Evolutionary conservation across 257 asterid genomes (phyloP), one percentile per base, ranked within the genome.

Genomic region (Salvia hispanica): DNA sequence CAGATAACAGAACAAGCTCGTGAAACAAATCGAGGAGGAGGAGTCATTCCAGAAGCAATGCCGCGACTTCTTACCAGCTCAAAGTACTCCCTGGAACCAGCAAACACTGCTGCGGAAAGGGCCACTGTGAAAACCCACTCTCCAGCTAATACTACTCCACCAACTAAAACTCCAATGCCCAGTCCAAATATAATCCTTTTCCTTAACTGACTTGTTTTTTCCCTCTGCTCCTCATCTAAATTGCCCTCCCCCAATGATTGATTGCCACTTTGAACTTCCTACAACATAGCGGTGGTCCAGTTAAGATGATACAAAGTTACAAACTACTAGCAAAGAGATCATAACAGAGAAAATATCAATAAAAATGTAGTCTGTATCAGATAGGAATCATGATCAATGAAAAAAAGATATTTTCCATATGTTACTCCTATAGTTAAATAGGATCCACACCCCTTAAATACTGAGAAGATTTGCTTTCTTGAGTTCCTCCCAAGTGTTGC

Each of bases 41-140:
- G 96, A 63, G 99, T 85, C 96, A 91, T 91, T 77, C 99, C 99
- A 78, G 86, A 79, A 62, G 96, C 86, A 72, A 88, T 91, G 73
- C 97, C 98, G 37, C 85, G 95, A 64, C 99, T 91, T 78, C 99
- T 83, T 65, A 94, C 96, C 72, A 91, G 90, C 81, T 87, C 99
- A 86, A 94, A 91, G 77, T 87, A 94, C 85, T 94, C 98, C 72
- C 96, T 82, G 7, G 98, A 72, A 69, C 88, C 96, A 70, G 84
- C 70, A 81, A 91, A 89, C 28, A 83, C 90, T 67, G 95, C 88
- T 69, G 95, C 96, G 37, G 99, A 77, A 67, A 94, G 78, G 64
- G 82, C 91, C 55, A 83, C 59, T 3, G 98, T 84, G 80, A 85
- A 91, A 78, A 87, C 70, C 99, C 99, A 94, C 58, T 95, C 90